Percentiles rank a stretch among this genome's conserved stretches.
These are phyloP conservation scores for Alternaria sp. DNA, from an alignment of 2,329 filamentous ascomycete genomes.

Conservation along the genomic window DNA sequence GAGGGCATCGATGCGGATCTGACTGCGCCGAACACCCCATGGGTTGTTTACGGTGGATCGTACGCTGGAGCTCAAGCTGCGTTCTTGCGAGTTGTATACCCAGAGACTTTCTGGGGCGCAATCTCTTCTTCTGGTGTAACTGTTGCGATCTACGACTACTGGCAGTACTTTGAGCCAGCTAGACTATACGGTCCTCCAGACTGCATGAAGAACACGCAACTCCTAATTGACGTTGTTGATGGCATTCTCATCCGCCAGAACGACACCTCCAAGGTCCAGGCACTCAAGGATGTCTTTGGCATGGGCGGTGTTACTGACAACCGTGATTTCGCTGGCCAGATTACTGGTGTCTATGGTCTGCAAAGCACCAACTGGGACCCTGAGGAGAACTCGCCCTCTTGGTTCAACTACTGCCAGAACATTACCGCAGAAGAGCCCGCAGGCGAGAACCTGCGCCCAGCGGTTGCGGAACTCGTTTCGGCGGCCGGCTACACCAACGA, in stretches of 20 bases:
- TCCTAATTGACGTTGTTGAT: slow-evolving; percentile 64
- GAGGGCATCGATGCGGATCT: slow-evolving; percentile 70
- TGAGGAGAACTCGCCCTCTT: slow-evolving; percentile 55
- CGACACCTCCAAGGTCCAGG: slow-evolving; percentile 49
- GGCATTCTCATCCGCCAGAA: slow-evolving; percentile 61
- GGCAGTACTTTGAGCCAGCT: slow-evolving; percentile 67
- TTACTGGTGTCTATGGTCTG: slow-evolving; percentile 58
- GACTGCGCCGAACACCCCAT: slow-evolving; percentile 69
- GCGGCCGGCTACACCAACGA: slow-evolving; percentile 57
- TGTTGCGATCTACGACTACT: slow-evolving; percentile 78
- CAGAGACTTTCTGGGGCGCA: slow-evolving; percentile 77
- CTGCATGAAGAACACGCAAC: slow-evolving; percentile 70
- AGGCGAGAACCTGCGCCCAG: slow-evolving; percentile 41
- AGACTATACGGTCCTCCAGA: slow-evolving; percentile 62
- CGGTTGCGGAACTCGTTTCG: slow-evolving; percentile 54
- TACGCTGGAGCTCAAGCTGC: slow-evolving; percentile 84
- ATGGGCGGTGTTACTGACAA: slow-evolving; percentile 56
- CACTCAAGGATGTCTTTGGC: slow-evolving; percentile 62
- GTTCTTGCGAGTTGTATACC: slow-evolving; percentile 77
- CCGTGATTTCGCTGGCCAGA: slow-evolving; percentile 60
- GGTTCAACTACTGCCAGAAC: slow-evolving; percentile 60
- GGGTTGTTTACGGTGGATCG: slow-evolving; percentile 81
- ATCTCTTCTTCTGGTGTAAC: slow-evolving; percentile 84
- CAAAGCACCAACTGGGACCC: slow-evolving; percentile 66
- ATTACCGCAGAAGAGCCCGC: slow-evolving; percentile 55